phyloP scores from a whole-genome alignment of 1,284 basidiomycete genomes.

The Rhodotorula sp. region DNA sequence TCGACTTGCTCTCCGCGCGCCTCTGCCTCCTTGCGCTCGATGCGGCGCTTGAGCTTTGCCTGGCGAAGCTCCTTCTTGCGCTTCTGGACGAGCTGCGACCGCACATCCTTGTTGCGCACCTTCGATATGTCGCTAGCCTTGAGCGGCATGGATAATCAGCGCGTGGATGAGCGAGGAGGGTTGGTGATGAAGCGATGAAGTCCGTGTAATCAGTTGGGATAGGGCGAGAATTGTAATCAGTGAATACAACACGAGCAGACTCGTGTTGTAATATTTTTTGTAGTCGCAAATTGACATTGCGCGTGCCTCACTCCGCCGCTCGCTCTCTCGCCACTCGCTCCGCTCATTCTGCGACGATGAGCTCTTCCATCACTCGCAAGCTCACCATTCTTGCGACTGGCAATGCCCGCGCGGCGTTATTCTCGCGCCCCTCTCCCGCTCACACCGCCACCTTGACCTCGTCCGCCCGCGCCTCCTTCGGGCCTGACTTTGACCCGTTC shows the following conservation, averaged over 20 bases:
- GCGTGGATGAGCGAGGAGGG: background rate
- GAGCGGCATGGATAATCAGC: conserved; percentile 19
- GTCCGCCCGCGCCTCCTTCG: background rate
- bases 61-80: conserved; percentile 75
- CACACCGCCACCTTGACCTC: background rate
- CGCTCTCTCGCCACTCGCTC: background rate
- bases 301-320: too few species aligned
- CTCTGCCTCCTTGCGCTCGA: conserved; percentile 70
- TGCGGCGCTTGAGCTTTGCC: conserved; percentile 73
- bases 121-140: conserved; percentile 28
- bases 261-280: too few species aligned
- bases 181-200: background rate
- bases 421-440: background rate
- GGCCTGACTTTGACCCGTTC: background rate
- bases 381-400: background rate
- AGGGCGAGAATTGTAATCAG: background rate
- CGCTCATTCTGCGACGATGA: background rate
- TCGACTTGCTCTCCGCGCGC: conserved; percentile 51
- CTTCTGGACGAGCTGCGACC: conserved; percentile 55
- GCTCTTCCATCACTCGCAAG: background rate
- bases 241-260: too few species aligned
- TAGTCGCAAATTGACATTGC: too few species aligned
- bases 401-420: background rate
- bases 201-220: background rate
- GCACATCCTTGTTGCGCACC: conserved; percentile 50